Percentiles rank a stretch among this genome's conserved stretches.
phyloP scores from a whole-genome alignment of 495 filamentous ascomycete species.

The Lophiostoma macrostomum region DNA sequence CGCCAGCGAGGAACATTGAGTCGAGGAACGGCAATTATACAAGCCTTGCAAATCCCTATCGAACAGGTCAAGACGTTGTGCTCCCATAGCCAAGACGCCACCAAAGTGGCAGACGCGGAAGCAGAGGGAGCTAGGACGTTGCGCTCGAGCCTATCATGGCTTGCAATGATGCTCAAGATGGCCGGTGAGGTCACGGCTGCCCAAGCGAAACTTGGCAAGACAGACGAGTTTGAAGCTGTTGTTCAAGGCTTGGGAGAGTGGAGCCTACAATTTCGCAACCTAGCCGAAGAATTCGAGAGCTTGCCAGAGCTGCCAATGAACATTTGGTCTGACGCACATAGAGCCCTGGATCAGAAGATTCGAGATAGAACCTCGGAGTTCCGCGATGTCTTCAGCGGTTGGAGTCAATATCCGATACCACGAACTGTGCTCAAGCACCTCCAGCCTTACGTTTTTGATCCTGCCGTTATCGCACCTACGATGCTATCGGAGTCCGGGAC shows the following conservation, averaged over 20 bases:
- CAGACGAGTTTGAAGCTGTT: constrained; percentile 23
- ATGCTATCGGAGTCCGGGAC: not conserved
- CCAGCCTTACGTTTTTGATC: constrained; percentile 16
- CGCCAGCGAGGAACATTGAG: constrained; percentile 53
- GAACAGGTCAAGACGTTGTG: constrained; percentile 1
- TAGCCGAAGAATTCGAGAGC: not conserved
- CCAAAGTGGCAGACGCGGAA: constrained; percentile 6
- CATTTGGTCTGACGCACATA: constrained; percentile 21
- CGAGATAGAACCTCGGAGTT: constrained; percentile 9
- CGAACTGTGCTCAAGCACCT: constrained; percentile 26
- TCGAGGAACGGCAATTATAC: constrained; percentile 4
- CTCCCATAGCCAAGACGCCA: not conserved
- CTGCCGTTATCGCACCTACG: not conserved
- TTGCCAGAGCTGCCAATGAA: constrained; percentile 22
- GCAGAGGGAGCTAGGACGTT: not conserved
- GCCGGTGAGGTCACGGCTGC: constrained; percentile 26
- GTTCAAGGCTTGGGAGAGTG: constrained; percentile 17
- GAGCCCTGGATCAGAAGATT: not conserved
- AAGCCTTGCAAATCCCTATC: constrained; percentile 3
- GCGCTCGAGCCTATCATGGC: constrained; percentile 21
- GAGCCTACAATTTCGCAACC: constrained; percentile 1
- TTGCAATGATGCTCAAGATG: constrained; percentile 17
- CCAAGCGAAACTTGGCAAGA: constrained; percentile 35
- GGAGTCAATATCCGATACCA: constrained; percentile 17
- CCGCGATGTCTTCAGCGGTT: constrained; percentile 8